Conservation (phyloP, 352 stramenopile genomes). For the Pythium biforme region DNA sequence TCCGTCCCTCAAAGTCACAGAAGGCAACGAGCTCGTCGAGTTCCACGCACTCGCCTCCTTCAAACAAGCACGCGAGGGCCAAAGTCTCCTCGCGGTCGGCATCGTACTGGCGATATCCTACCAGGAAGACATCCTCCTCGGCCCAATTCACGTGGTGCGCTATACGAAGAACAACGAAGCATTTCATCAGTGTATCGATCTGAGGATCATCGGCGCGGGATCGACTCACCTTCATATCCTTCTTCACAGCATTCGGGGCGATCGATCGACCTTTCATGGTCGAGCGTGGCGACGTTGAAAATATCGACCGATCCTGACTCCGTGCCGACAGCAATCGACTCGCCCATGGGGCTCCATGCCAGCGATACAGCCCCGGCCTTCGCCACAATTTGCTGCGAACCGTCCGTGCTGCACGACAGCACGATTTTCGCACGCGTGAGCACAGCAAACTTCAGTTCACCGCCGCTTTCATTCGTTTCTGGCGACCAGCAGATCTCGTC, state of each 20-base stretch:
- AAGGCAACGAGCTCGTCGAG: slow-evolving; percentile 68
- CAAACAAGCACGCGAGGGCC: slow-evolving; percentile 58
- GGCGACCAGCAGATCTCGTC: slow-evolving; percentile 57
- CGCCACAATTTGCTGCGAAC: slow-evolving; percentile 23
- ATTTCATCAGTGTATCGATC: neutral
- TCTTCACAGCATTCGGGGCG: slow-evolving; percentile 38
- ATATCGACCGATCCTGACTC: slow-evolving; percentile 36
- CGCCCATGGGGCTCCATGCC: slow-evolving; percentile 48
- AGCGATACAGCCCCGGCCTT: slow-evolving; percentile 19
- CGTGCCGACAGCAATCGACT: slow-evolving; percentile 46
- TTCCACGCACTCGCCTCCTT: slow-evolving; percentile 44
- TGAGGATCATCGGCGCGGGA: neutral
- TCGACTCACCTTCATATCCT: slow-evolving; percentile 32
- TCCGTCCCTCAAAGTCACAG: slow-evolving; percentile 48
- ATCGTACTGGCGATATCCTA: slow-evolving; percentile 58
- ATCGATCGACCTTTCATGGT: slow-evolving; percentile 34
- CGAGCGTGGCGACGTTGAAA: slow-evolving; percentile 31
- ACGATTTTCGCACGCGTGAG: slow-evolving; percentile 42
- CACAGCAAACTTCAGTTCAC: slow-evolving; percentile 30
- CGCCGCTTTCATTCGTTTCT: slow-evolving; percentile 17
- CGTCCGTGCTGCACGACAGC: slow-evolving; percentile 40
- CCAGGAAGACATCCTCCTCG: slow-evolving; percentile 61
- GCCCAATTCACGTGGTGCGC: slow-evolving; percentile 75
- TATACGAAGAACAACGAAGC: slow-evolving; percentile 17
- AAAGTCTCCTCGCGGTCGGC: slow-evolving; percentile 49